These are phyloP conservation scores for Exsudoporus floridanus DNA, from an alignment of 1,284 basidiomycete species.

Conservation along the genomic window DNA sequence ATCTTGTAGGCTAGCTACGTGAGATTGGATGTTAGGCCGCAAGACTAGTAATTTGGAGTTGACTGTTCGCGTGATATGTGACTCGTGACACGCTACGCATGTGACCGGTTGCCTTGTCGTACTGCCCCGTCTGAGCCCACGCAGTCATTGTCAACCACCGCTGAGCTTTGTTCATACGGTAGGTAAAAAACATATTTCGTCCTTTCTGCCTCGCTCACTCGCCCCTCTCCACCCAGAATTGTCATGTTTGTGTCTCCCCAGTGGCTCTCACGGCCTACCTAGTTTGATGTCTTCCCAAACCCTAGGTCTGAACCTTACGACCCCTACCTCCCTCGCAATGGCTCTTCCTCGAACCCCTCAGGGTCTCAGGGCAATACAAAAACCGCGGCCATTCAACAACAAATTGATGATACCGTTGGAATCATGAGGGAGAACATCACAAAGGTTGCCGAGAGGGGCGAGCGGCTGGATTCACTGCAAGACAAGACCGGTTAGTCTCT, in stretches of 20 bases:
- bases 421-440: slow-evolving; percentile 99
- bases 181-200: slow-evolving; percentile 7
- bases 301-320: slow-evolving; percentile 90
- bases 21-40: too few species aligned
- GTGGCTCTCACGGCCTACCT: neutral
- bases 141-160: slow-evolving; percentile 24
- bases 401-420: slow-evolving; percentile 93
- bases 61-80: too few species aligned
- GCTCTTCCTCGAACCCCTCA: slow-evolving; percentile 59
- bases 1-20: too few species aligned
- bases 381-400: slow-evolving; percentile 89
- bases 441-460: slow-evolving; percentile 93
- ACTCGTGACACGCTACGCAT: slow-evolving; percentile 8
- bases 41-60: too few species aligned
- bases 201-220: neutral
- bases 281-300: slow-evolving; percentile 12
- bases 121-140: slow-evolving; percentile 9
- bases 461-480: slow-evolving; percentile 90
- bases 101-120: slow-evolving; percentile 18
- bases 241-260: slow-evolving; percentile 28
- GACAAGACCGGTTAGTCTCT: slow-evolving; percentile 89
- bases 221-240: slow-evolving; percentile 4
- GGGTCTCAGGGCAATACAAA: slow-evolving; percentile 62
- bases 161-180: slow-evolving; percentile 14
- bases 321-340: slow-evolving; percentile 88